Evolutionary conservation across 2,329 filamentous ascomycete genomes (phyloP).

Genomic region (Aureobasidium sp.): DNA sequence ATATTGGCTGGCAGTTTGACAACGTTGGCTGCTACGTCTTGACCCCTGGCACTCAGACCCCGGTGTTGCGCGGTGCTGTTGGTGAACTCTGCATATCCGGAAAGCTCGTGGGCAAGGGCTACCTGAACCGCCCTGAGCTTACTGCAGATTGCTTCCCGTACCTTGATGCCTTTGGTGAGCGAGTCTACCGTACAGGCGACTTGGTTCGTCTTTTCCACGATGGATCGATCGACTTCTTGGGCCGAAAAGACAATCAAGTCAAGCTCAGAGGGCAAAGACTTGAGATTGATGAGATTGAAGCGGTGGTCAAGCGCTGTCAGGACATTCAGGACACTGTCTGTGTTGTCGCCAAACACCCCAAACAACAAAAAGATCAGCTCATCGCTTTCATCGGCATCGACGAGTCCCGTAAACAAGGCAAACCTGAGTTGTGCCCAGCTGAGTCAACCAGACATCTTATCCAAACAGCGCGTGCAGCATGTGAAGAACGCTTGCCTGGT

Average conservation of each 20-base stretch:
- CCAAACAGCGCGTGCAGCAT: constrained; percentile 51
- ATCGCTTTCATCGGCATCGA: constrained; percentile 60
- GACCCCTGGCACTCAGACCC: constrained; percentile 58
- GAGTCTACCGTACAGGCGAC: constrained; percentile 81
- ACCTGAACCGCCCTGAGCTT: constrained; percentile 72
- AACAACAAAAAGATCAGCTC: constrained; percentile 72
- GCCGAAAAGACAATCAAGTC: constrained; percentile 83
- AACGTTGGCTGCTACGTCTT: constrained; percentile 84
- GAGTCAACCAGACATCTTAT: constrained; percentile 30
- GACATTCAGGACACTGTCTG: constrained; percentile 65
- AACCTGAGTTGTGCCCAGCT: constrained; percentile 7
- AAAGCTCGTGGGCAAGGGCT: constrained; percentile 80
- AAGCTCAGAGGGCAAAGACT: constrained; percentile 85
- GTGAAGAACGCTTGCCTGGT: constrained; percentile 60
- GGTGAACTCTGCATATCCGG: constrained; percentile 88
- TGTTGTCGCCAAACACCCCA: constrained; percentile 63
- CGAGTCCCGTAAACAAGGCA: constrained; percentile 14
- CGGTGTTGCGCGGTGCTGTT: constrained; percentile 69
- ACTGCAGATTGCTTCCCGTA: constrained; percentile 69
- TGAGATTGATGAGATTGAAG: constrained; percentile 87
- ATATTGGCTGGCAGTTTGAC: constrained; percentile 79
- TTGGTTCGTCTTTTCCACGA: constrained; percentile 75
- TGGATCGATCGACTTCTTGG: constrained; percentile 78
- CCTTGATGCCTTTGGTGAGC: constrained; percentile 40
- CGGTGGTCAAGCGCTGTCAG: constrained; percentile 59